Evolutionary conservation across 352 stramenopile species (phyloP).

Genomic region (Phytophthora melonis): DNA sequence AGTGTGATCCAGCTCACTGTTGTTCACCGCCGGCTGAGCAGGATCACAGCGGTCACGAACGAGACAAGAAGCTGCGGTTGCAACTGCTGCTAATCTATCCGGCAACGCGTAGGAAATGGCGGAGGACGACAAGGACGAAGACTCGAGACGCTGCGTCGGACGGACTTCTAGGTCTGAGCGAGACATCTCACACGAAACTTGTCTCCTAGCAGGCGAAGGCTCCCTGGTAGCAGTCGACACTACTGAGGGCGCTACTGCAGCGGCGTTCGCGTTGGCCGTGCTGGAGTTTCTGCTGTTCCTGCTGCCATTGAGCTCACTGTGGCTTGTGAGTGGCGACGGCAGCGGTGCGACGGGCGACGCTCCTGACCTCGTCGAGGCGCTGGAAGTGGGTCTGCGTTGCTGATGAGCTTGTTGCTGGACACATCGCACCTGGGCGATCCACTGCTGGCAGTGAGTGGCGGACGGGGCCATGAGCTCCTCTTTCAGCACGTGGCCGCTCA

Average conservation of each 20-base stretch:
- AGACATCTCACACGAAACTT: constrained; percentile 29
- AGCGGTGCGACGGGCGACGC: constrained; percentile 32
- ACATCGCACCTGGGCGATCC: constrained; percentile 57
- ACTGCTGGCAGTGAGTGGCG: constrained; percentile 68
- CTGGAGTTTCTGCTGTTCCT: constrained; percentile 6
- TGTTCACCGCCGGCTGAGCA: constrained; percentile 10
- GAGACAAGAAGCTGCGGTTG: constrained; percentile 19
- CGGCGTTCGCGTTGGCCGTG: background rate
- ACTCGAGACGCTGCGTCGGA: background rate
- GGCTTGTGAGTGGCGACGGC: constrained; percentile 16
- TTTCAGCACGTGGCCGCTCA: constrained; percentile 29
- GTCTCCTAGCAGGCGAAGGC: constrained; percentile 20
- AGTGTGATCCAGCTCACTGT: constrained; percentile 31
- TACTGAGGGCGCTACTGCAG: background rate
- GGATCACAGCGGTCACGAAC: constrained; percentile 14
- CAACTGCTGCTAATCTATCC: constrained; percentile 15
- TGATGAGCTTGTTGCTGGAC: constrained; percentile 51
- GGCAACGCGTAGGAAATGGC: constrained; percentile 18
- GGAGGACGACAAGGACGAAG: constrained; percentile 27
- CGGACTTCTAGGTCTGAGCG: constrained; percentile 18
- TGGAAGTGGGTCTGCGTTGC: constrained; percentile 28
- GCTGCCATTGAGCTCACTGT: constrained; percentile 18
- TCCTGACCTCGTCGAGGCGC: constrained; percentile 21
- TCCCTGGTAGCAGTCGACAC: constrained; percentile 13
- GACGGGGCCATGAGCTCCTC: constrained; percentile 83